Conservation (phyloP, 2,329 filamentous ascomycete genomes). For the Rhinocladiella similis region DNA sequence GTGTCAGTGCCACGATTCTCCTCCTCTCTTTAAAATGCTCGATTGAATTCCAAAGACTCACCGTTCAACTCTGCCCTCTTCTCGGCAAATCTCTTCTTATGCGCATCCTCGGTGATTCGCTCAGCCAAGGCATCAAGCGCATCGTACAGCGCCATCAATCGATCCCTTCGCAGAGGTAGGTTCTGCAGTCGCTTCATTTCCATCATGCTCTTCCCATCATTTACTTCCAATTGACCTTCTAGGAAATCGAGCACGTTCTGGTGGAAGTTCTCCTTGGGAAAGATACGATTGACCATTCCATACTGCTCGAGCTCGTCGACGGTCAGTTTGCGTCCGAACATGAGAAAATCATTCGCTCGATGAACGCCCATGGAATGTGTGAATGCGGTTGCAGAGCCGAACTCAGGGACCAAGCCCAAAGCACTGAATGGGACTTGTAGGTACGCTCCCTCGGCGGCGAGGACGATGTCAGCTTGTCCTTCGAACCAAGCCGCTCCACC, state of each 20-base stretch:
- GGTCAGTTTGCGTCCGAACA: constrained; percentile 50
- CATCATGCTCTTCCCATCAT: constrained; percentile 56
- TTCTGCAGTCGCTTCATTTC: constrained; percentile 54
- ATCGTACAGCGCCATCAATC: constrained; percentile 50
- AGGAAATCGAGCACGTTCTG: constrained; percentile 43
- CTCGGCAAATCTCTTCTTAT: constrained; percentile 44
- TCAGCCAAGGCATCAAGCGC: constrained; percentile 50
- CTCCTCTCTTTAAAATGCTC: neutral
- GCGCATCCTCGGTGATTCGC: constrained; percentile 50
- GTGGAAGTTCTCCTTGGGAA: constrained; percentile 44
- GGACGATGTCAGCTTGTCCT: constrained; percentile 51
- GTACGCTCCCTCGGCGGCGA: constrained; percentile 46
- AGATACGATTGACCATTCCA: constrained; percentile 50
- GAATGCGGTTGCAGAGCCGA: constrained; percentile 48
- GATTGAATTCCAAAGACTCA: constrained; percentile 5
- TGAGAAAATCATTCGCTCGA: constrained; percentile 53
- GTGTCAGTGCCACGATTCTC: too few species aligned
- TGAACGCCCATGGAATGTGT: constrained; percentile 51
- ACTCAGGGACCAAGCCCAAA: constrained; percentile 51
- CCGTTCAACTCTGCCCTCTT: constrained; percentile 33
- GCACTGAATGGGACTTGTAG: constrained; percentile 52
- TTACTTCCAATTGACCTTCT: constrained; percentile 50
- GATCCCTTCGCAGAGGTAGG: constrained; percentile 43
- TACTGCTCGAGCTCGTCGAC: constrained; percentile 45
- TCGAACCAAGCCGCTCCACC: constrained; percentile 54